A percentile compares a stretch with the other conserved stretches of the same genome.
phyloP scores from a whole-genome alignment of 2,329 filamentous ascomycete species.

The Hymenoscyphus repandus region DNA sequence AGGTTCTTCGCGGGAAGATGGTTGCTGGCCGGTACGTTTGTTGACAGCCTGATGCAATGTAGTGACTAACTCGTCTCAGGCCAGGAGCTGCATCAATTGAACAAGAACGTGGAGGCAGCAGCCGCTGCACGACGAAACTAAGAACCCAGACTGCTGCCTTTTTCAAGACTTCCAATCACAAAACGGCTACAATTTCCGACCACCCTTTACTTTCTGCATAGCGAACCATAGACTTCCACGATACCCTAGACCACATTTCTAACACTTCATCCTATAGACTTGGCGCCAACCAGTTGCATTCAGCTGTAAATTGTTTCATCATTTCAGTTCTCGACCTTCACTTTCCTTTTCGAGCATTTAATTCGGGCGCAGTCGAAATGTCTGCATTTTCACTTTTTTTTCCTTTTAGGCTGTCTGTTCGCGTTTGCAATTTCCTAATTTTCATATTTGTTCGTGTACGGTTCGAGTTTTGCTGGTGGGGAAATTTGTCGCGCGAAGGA shows the following conservation, averaged over 20 bases:
- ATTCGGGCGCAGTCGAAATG: too few relatives aligned
- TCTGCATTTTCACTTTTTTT: too few relatives aligned
- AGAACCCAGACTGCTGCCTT: not conserved
- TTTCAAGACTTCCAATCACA: not conserved
- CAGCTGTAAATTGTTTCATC: too few relatives aligned
- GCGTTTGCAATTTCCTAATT: too few relatives aligned
- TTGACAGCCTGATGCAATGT: not conserved
- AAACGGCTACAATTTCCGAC: not conserved
- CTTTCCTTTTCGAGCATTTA: too few relatives aligned
- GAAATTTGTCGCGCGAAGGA: too few relatives aligned
- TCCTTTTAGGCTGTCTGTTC: too few relatives aligned
- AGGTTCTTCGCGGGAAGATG: conserved; percentile 15
- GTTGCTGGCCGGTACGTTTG: conserved; percentile 11
- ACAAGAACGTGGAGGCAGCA: conserved; percentile 12
- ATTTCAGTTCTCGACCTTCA: too few relatives aligned
- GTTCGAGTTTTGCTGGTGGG: too few relatives aligned
- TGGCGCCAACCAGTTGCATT: too few relatives aligned
- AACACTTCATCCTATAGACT: too few relatives aligned
- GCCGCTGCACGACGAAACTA: conserved; percentile 2
- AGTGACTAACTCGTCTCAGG: conserved; percentile 3
- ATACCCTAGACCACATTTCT: not conserved
- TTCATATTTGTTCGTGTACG: too few relatives aligned
- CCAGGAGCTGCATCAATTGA: conserved; percentile 11
- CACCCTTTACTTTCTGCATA: not conserved
- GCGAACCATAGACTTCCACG: not conserved